These are phyloP conservation scores for Exophiala bonariae DNA, from an alignment of 2,329 filamentous ascomycete species.

Conservation along the genomic window DNA sequence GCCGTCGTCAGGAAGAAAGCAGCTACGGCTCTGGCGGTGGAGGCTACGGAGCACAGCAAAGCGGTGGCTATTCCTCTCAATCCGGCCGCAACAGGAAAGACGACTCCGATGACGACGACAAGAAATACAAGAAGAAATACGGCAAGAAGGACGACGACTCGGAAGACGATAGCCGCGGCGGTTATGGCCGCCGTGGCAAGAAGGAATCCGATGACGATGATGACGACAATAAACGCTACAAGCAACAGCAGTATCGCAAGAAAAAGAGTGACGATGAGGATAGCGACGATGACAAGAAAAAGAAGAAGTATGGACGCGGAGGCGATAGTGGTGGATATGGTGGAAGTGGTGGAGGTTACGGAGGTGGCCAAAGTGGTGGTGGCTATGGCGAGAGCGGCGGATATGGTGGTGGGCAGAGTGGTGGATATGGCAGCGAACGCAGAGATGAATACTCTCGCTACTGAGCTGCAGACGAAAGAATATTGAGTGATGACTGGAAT, in stretches of 20 bases:
- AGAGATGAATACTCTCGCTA: neutral
- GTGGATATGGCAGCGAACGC: neutral
- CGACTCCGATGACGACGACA: neutral
- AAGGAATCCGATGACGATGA: constrained; percentile 5
- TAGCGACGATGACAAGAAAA: neutral
- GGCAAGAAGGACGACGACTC: neutral
- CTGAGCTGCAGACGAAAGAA: no score
- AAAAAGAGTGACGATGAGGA: constrained; percentile 3
- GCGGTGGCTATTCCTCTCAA: no score
- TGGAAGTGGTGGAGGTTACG: neutral
- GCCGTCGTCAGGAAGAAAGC: constrained; percentile 1
- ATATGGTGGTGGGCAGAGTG: neutral
- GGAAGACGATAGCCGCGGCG: neutral
- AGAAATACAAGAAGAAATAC: constrained; percentile 2
- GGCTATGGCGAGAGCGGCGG: neutral
- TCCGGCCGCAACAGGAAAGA: neutral
- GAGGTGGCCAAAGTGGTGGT: constrained; percentile 1
- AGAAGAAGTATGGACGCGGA: neutral
- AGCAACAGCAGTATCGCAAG: neutral
- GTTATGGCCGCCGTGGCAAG: constrained; percentile 1
- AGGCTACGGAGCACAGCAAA: no score
- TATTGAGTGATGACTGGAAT: no score
- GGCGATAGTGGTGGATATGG: neutral
- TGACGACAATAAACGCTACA: constrained; percentile 2
- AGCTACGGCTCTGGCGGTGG: no score